A percentile compares a stretch with the other conserved stretches of the same genome.
Evolutionary conservation across 2,329 filamentous ascomycete genomes (phyloP).

Genomic region (Xylariaceae sp.): DNA sequence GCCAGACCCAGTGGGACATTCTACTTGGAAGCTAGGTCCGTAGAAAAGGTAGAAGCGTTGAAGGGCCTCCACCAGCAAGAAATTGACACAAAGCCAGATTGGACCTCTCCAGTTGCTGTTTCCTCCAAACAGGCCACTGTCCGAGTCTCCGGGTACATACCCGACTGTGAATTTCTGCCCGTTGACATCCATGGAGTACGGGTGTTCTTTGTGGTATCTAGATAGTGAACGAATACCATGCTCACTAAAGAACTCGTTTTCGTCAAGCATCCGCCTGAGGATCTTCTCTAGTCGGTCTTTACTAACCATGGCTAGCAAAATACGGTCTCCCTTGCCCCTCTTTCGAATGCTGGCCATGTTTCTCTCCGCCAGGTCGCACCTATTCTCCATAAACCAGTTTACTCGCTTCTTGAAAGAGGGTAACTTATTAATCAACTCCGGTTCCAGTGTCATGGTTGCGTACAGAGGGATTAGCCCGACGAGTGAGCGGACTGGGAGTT

Average conservation of each 20-base stretch:
- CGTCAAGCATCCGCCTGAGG: slow-evolving; percentile 88
- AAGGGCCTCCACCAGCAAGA: slow-evolving; percentile 91
- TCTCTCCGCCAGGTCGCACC: slow-evolving; percentile 83
- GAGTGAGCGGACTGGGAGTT: slow-evolving; percentile 88
- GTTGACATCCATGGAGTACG: slow-evolving; percentile 95
- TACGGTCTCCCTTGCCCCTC: slow-evolving; percentile 86
- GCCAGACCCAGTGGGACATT: slow-evolving; percentile 92
- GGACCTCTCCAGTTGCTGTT: slow-evolving; percentile 98
- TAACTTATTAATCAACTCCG: slow-evolving; percentile 89
- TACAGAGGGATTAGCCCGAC: slow-evolving; percentile 95
- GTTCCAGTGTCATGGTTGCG: slow-evolving; percentile 89
- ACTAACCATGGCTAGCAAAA: slow-evolving; percentile 88
- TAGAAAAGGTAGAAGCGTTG: slow-evolving; percentile 97
- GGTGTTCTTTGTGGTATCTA: slow-evolving; percentile 87
- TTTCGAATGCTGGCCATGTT: slow-evolving; percentile 94
- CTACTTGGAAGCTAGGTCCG: slow-evolving; percentile 84
- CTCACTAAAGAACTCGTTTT: slow-evolving; percentile 89
- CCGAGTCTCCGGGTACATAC: slow-evolving; percentile 94
- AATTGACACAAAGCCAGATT: slow-evolving; percentile 96
- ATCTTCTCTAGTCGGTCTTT: slow-evolving; percentile 92
- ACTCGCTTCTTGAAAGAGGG: slow-evolving; percentile 92
- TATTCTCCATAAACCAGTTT: slow-evolving; percentile 92
- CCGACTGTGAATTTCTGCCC: slow-evolving; percentile 86
- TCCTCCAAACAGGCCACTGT: slow-evolving; percentile 92
- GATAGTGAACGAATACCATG: slow-evolving; percentile 92